Base-by-base conservation (phyloP, 495 filamentous ascomycete species). In the Talaromyces wortmannii region DNA sequence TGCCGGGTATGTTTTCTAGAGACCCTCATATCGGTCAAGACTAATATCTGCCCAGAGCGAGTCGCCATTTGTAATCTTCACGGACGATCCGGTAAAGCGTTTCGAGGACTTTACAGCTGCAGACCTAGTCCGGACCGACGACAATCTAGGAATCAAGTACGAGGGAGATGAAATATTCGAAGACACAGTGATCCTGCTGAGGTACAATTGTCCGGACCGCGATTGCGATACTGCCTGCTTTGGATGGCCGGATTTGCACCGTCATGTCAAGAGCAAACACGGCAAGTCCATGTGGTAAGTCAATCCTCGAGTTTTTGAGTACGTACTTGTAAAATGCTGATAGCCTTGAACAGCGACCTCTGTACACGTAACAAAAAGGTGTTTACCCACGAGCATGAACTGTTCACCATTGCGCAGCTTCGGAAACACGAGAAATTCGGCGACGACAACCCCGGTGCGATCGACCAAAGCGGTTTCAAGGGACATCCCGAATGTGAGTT, bases 331-430 rank as follows among this genome's bases (percentile, higher is more conserved):
- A 43, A 6, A 16, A 5, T n/a, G 3, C 11, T 52, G 12, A 12
- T 13, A 13, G 1, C 47, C 17, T 23, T 57, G 48, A 32, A 32
- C 23, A 84, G 81, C 70, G 91, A 96, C 68, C 79, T 97, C 13
- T 99, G 94, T 68, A 92, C 91, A 1, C 73, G 89, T 40, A 89
- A 96, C 70, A 97, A 99, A 74, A 96, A 96, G 59, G 91, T 96
- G 40, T 99, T 99, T 59, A 96, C 94, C 0, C 95, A 97, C 67
- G 94, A 99, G 70, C 94, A 99, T 63, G 89, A 89, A 18, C 78
- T 99, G n/a, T 97, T 96, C 63, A 88, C 88, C 5, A 71, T 77
- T n/a, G 79, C 83, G 50, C 88, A 92, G 60, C 71, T 97, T 42
- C 82, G 84, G 49, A 89, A 83, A 59, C 94, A 99, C 64, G 92